Conservation (phyloP, 2,329 filamentous ascomycete genomes). For the Cercospora sojina region DNA sequence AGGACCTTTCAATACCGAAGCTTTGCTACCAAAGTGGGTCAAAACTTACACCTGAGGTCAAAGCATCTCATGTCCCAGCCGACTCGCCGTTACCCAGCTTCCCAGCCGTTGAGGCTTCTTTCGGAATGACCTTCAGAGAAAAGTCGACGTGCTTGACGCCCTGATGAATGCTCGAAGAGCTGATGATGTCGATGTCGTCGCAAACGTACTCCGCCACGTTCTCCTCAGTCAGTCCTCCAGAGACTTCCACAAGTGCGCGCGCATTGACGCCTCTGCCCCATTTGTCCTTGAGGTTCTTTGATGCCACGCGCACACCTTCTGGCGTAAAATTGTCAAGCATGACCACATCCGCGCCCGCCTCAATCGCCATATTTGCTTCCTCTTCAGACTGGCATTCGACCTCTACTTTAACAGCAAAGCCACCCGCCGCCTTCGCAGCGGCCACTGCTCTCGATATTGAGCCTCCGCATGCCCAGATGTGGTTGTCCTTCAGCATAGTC, state of each 20-base stretch:
- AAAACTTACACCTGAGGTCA: not conserved
- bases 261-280: conserved; percentile 66
- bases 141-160: conserved; percentile 93
- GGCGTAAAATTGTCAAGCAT: conserved; percentile 96
- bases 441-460: conserved; percentile 83
- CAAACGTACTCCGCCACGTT: conserved; percentile 81
- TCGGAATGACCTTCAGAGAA: conserved; percentile 77
- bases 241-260: conserved; percentile 78
- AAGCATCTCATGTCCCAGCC: conserved; percentile 20
- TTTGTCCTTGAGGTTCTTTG: conserved; percentile 71
- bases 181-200: conserved; percentile 88
- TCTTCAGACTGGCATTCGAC: conserved; percentile 88
- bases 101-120: conserved; percentile 31
- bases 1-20: not conserved
- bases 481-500: conserved; percentile 99
- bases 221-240: conserved; percentile 79
- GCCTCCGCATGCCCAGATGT: conserved; percentile 82
- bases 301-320: conserved; percentile 72
- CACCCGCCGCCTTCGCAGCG: conserved; percentile 78
- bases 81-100: conserved; percentile 30
- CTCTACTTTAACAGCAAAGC: conserved; percentile 91
- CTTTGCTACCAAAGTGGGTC: not conserved
- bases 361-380: conserved; percentile 88
- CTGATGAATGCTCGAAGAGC: conserved; percentile 95
- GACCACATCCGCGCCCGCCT: conserved; percentile 86